Base-by-base conservation (phyloP, 768 basidiomycete species). In the Cyathus striatus region DNA sequence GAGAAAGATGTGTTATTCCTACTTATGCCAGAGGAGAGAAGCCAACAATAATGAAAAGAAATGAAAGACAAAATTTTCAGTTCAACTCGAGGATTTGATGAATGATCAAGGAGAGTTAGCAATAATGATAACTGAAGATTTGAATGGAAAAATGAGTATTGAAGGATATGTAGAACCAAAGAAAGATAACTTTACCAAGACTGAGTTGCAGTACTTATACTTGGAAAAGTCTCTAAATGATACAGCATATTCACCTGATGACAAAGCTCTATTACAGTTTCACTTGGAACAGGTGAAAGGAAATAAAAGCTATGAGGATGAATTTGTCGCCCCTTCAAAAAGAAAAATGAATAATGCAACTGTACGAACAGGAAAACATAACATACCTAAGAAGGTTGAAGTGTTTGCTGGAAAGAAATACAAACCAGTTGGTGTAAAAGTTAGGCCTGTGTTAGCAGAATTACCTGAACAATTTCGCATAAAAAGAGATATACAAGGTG, bases 371-470 rank as follows among this genome's bases (percentile, higher is more conserved):
- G 24, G 39, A 6, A 39, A 35, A n/a, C n/a, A n/a, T n/a, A 18
- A n/a, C n/a, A n/a, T n/a, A 14, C 23, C 45, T 16, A 32, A 34
- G 36, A 41, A 13, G 36, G 25, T 27, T 3, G 33, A 27, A 23
- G 21, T 50, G 24, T 36, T 27, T 42, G 27, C 27, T 4, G 44
- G 38, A 10, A 52, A 47, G 39, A 63, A 62, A 42, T 66, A 63
- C 47, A 66, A 66, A 37, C 54, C 51, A 4, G 62, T 65, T 0
- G 61, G 49, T 0, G 18, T 46, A 9, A 61, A 63, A 38, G 52
- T 62, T 1, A 45, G 42, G 32, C 61, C 63, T 0, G 50, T 62
- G 1, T 33, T 54, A 6, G 46, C 48, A 3, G 41, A 42, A 1
- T 36, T 59, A 25, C 57, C 56, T 1, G 50, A 57, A 3, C 25